Percentiles rank a stretch among this genome's conserved stretches.
phyloP scores from a whole-genome alignment of 768 basidiomycete species.

The Mycena galopus region DNA sequence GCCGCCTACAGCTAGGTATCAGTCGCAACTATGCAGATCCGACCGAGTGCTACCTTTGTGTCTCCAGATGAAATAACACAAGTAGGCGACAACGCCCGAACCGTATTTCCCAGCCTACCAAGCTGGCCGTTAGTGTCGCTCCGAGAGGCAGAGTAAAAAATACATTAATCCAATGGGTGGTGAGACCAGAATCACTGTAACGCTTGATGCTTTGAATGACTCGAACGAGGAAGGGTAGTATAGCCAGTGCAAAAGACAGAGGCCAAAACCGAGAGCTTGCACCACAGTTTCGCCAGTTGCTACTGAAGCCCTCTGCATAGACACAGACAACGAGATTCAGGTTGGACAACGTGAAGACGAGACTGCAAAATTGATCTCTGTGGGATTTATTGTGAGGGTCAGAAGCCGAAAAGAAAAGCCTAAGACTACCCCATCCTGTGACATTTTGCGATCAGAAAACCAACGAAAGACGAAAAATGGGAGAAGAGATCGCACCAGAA shows the following conservation, averaged over 20 bases:
- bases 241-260: slow-evolving; percentile 67
- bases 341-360: slow-evolving; percentile 80
- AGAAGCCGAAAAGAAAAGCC: background rate
- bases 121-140: background rate
- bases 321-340: slow-evolving; percentile 82
- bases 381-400: too few species aligned
- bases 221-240: slow-evolving; percentile 82
- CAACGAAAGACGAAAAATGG: too few species aligned
- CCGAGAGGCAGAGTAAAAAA: slow-evolving; percentile 18
- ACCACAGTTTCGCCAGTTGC: slow-evolving; percentile 64
- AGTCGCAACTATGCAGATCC: background rate
- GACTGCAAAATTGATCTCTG: slow-evolving; percentile 87
- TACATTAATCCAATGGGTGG: slow-evolving; percentile 91
- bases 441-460: too few species aligned
- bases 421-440: background rate
- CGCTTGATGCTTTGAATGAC: slow-evolving; percentile 89
- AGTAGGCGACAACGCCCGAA: slow-evolving; percentile 71
- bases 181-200: slow-evolving; percentile 80
- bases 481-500: too few species aligned
- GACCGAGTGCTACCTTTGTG: slow-evolving; percentile 61
- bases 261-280: slow-evolving; percentile 68
- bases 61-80: slow-evolving; percentile 86
- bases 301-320: slow-evolving; percentile 69
- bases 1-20: background rate
- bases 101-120: slow-evolving; percentile 87